Evolutionary conservation across 768 basidiomycete species (phyloP).

Genomic region (Lentinula boryana): DNA sequence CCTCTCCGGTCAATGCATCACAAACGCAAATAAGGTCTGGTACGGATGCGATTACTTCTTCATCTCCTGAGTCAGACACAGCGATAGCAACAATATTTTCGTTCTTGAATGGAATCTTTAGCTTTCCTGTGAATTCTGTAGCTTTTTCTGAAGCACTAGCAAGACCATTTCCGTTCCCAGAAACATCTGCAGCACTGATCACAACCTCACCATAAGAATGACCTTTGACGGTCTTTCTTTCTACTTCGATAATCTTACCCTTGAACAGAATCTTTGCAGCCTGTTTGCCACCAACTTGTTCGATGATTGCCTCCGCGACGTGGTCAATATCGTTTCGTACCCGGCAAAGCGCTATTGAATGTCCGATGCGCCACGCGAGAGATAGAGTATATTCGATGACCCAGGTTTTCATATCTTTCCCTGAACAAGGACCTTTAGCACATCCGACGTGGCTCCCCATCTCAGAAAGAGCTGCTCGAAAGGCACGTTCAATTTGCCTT

Average conservation of each 20-base stretch:
- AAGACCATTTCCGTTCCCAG: slow-evolving; percentile 11
- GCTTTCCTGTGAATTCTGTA: slow-evolving; percentile 21
- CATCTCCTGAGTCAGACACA: slow-evolving; percentile 17
- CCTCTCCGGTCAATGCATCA: slow-evolving; percentile 45
- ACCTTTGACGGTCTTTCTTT: slow-evolving; percentile 31
- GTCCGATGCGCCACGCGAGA: slow-evolving; percentile 54
- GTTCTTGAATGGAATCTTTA: slow-evolving; percentile 50
- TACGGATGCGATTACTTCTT: slow-evolving; percentile 39
- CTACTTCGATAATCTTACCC: slow-evolving; percentile 48
- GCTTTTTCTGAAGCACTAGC: slow-evolving; percentile 12
- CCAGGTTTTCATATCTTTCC: slow-evolving; percentile 21
- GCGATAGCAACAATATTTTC: slow-evolving; percentile 42
- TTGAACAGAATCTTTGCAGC: slow-evolving; percentile 37
- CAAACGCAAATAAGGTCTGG: slow-evolving; percentile 54
- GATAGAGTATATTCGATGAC: slow-evolving; percentile 44
- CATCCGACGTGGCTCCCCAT: slow-evolving; percentile 40
- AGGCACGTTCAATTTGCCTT: slow-evolving; percentile 26
- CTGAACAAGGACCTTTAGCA: slow-evolving; percentile 30
- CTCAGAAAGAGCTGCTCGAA: slow-evolving; percentile 35
- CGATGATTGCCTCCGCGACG: slow-evolving; percentile 27
- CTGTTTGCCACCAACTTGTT: slow-evolving; percentile 26
- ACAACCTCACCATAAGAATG: slow-evolving; percentile 33
- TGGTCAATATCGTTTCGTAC: slow-evolving; percentile 33
- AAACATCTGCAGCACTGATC: slow-evolving; percentile 20
- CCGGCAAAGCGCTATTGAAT: slow-evolving; percentile 41